Percentiles rank a stretch among this genome's conserved stretches.
Evolutionary conservation across 2,329 filamentous ascomycete species (phyloP).

Genomic region (Ophiostoma sp.): DNA sequence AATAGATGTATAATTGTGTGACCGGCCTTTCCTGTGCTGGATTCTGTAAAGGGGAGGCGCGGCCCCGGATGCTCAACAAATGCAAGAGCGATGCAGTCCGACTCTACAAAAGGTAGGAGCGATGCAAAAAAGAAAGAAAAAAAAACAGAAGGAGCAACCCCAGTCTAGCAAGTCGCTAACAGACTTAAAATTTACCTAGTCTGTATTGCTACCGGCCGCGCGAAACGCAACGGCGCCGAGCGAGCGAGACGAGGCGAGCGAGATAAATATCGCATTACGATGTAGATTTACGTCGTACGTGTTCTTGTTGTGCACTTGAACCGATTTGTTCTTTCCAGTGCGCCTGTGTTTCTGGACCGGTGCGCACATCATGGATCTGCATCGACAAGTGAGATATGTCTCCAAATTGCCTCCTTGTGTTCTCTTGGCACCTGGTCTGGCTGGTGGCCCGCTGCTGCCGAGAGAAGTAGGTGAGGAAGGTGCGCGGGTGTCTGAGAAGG

Average conservation of each 20-base stretch:
- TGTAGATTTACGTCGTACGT: too few relatives aligned
- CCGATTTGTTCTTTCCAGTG: background rate
- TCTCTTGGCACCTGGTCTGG: background rate
- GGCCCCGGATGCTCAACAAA: slow-evolving; percentile 4
- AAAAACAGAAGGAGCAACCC: slow-evolving; percentile 7
- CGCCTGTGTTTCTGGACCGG: too few relatives aligned
- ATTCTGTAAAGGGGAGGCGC: background rate
- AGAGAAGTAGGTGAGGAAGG: slow-evolving; percentile 8
- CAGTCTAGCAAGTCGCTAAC: background rate
- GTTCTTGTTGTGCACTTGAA: background rate
- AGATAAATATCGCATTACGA: too few relatives aligned
- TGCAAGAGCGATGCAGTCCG: slow-evolving; percentile 7
- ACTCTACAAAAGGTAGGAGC: background rate
- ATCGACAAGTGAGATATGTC: background rate
- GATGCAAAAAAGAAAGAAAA: background rate
- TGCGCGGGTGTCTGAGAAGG: background rate
- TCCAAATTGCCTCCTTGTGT: background rate
- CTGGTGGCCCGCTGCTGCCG: slow-evolving; percentile 1
- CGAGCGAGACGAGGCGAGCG: background rate
- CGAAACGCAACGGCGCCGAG: slow-evolving; percentile 3
- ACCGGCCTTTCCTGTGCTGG: background rate
- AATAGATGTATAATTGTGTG: background rate
- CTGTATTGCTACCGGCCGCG: background rate
- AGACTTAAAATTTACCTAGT: background rate
- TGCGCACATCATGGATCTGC: slow-evolving; percentile 1